These are phyloP conservation scores for Botrytis aclada DNA, from an alignment of 2,329 filamentous ascomycete genomes.

Conservation along the genomic window DNA sequence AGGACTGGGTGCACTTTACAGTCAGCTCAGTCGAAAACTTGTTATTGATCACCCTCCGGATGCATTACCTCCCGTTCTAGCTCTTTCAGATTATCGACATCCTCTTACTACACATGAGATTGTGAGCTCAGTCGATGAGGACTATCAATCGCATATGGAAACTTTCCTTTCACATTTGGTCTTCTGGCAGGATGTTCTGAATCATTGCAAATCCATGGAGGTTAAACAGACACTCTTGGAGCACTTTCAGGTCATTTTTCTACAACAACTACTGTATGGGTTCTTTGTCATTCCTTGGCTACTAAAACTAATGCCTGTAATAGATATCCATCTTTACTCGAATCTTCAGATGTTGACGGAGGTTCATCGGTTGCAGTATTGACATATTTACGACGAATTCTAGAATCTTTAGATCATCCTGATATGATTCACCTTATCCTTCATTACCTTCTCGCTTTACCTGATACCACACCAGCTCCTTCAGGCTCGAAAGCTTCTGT, in stretches of 20 bases:
- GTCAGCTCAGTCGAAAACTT: conserved; percentile 69
- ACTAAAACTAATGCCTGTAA: conserved; percentile 40
- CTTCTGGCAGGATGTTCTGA: conserved; percentile 97
- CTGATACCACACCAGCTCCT: conserved; percentile 47
- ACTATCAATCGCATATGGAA: conserved; percentile 82
- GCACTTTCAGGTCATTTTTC: conserved; percentile 94
- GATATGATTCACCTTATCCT: conserved; percentile 94
- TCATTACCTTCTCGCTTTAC: conserved; percentile 83
- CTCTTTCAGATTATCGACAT: conserved; percentile 83
- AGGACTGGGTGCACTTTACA: conserved; percentile 75
- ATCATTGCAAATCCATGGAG: conserved; percentile 88
- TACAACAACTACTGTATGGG: conserved; percentile 84
- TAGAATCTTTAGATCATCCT: conserved; percentile 87
- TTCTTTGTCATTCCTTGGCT: neutral
- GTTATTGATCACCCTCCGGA: conserved; percentile 75
- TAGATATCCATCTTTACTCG: conserved; percentile 90
- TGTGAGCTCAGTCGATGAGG: conserved; percentile 67
- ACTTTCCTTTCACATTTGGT: conserved; percentile 92
- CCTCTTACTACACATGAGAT: conserved; percentile 67
- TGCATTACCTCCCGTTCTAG: conserved; percentile 76
- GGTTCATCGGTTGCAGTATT: conserved; percentile 95
- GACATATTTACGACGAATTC: conserved; percentile 85
- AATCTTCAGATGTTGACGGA: conserved; percentile 95
- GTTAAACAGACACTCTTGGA: conserved; percentile 91
- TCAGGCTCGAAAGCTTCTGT: conserved; percentile 48